Conservation (phyloP, 345 rosid species). For the Citrus maxima region DNA sequence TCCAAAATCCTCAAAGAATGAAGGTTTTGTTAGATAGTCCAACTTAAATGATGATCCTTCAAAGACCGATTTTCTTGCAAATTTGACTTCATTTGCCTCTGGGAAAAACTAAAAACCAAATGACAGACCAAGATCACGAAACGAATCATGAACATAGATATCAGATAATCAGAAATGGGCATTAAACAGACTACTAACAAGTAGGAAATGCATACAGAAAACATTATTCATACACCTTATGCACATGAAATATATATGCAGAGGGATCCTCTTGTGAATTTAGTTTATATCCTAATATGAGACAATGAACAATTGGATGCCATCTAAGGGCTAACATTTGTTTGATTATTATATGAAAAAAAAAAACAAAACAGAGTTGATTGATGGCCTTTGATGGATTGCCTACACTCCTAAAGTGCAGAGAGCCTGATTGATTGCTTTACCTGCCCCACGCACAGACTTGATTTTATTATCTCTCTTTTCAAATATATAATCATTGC, state of each 20-base stretch:
- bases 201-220: background rate
- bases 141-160: background rate
- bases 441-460: background rate
- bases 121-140: background rate
- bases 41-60: slow-evolving; percentile 80
- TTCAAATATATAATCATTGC: no score
- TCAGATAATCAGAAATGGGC: background rate
- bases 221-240: background rate
- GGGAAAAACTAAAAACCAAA: slow-evolving; percentile 71
- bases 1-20: slow-evolving; percentile 85
- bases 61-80: slow-evolving; percentile 65
- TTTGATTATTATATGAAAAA: background rate
- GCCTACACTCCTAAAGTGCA: background rate
- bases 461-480: background rate
- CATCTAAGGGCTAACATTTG: background rate
- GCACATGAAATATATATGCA: background rate
- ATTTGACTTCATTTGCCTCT: slow-evolving; percentile 82
- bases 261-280: background rate
- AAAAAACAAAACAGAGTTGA: background rate
- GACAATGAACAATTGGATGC: background rate
- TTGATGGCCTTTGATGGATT: background rate
- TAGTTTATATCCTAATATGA: background rate
- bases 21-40: slow-evolving; percentile 91
- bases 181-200: background rate
- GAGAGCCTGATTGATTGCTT: background rate